Conservation (phyloP, 2,329 filamentous ascomycete genomes). For the Penicillium expansum region DNA sequence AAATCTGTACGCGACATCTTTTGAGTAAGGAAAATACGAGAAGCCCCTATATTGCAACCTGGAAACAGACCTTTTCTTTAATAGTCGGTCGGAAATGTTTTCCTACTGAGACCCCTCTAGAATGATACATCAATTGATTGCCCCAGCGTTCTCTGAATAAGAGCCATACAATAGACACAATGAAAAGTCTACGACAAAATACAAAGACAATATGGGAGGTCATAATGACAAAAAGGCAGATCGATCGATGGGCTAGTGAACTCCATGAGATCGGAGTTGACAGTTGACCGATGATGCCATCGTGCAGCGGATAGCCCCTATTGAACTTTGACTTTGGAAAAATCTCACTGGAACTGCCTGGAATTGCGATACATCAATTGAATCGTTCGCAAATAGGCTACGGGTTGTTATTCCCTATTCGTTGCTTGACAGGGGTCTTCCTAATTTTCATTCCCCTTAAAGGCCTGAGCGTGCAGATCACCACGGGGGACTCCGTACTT, state of each 20-base stretch:
- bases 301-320: conserved; percentile 17
- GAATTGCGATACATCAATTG: background rate
- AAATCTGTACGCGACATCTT: conserved; percentile 17
- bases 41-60: background rate
- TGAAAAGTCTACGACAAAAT: conserved; percentile 2
- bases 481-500: background rate
- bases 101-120: background rate
- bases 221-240: conserved; percentile 7
- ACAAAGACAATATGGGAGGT: conserved; percentile 12
- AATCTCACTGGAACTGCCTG: background rate
- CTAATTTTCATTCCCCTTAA: background rate
- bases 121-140: conserved; percentile 23
- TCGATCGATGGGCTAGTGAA: conserved; percentile 17
- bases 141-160: background rate
- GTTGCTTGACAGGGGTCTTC: background rate
- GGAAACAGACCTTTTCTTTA: conserved; percentile 8
- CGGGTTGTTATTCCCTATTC: background rate
- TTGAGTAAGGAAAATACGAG: background rate
- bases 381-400: conserved; percentile 6
- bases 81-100: conserved; percentile 1
- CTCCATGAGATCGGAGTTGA: conserved; percentile 17
- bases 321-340: conserved; percentile 15
- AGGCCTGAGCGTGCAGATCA: background rate
- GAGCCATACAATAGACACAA: conserved; percentile 1
- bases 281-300: conserved; percentile 18